Evolutionary conservation across 2,329 filamentous ascomycete species (phyloP).

Genomic region (Apiospora hydei): DNA sequence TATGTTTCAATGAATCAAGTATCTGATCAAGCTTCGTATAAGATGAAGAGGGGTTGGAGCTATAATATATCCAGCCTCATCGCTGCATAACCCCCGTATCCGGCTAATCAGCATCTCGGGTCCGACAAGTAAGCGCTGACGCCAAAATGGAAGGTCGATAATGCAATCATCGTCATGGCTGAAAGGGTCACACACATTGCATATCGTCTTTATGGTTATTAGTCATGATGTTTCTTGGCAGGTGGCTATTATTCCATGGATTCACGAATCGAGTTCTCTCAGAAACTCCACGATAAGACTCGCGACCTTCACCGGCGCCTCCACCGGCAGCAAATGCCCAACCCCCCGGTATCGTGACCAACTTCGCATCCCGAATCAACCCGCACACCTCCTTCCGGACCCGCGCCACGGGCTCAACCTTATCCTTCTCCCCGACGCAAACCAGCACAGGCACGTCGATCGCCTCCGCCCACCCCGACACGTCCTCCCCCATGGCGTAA

Average conservation of each 20-base stretch:
- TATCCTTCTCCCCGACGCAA: conserved; percentile 37
- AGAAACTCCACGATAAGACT: neutral
- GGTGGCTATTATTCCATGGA: neutral
- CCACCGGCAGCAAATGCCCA: neutral
- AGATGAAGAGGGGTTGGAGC: neutral
- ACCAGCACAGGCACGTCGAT: conserved; percentile 35
- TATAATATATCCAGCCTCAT: neutral
- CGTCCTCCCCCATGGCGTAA: conserved; percentile 45
- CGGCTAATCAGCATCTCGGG: neutral
- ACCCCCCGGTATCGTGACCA: neutral
- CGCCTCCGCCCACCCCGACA: conserved; percentile 32
- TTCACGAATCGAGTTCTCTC: neutral
- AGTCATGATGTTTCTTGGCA: neutral
- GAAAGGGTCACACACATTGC: neutral
- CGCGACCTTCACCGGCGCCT: neutral
- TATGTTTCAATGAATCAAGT: neutral
- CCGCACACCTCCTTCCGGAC: neutral
- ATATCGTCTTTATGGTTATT: too few relatives aligned
- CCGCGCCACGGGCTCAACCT: neutral
- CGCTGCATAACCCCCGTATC: neutral
- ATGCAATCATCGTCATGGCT: neutral
- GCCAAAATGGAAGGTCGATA: neutral
- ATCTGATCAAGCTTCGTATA: neutral
- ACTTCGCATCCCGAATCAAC: neutral
- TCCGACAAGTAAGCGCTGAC: neutral